These are phyloP conservation scores for Oemleria cerasiformis DNA, from an alignment of 306 rosid genomes.

Conservation along the genomic window DNA sequence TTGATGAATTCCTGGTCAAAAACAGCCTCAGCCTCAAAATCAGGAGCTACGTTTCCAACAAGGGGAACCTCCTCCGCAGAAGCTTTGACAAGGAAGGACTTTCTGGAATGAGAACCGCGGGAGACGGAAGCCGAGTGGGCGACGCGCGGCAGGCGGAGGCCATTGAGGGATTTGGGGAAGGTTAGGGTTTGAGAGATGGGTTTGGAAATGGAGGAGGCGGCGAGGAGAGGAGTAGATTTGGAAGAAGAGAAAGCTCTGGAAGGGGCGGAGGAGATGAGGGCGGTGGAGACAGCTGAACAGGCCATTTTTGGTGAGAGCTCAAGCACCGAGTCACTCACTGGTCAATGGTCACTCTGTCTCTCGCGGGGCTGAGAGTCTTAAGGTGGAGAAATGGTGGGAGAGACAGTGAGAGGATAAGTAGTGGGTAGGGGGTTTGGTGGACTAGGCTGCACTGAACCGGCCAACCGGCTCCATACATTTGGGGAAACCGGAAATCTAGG, in stretches of 20 bases:
- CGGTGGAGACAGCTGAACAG: constrained; percentile 42
- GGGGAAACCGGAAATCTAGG: not conserved
- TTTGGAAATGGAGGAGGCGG: constrained; percentile 30
- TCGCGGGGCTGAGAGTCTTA: not conserved
- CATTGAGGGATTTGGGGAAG: constrained; percentile 58
- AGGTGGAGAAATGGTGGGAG: constrained; percentile 11
- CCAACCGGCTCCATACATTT: constrained; percentile 17
- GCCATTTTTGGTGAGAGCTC: constrained; percentile 1
- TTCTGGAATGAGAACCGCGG: constrained; percentile 36
- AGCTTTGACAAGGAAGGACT: constrained; percentile 65
- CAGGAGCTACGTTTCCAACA: constrained; percentile 76
- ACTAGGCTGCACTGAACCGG: not conserved
- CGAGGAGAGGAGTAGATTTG: constrained; percentile 32
- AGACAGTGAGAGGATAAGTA: constrained; percentile 14
- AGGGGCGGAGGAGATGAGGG: constrained; percentile 63
- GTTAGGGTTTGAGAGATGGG: constrained; percentile 40
- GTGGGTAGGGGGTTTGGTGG: not conserved
- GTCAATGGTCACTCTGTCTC: not conserved
- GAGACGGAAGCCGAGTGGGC: constrained; percentile 44
- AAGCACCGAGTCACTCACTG: not conserved
- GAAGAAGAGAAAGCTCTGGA: constrained; percentile 55
- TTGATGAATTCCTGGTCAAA: constrained; percentile 88
- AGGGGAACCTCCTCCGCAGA: constrained; percentile 67
- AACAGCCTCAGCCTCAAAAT: constrained; percentile 95
- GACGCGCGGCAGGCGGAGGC: constrained; percentile 54